A percentile compares a stretch with the other conserved stretches of the same genome.
phyloP scores from a whole-genome alignment of 257 asterid genomes.

The Solanum tacnaense region DNA sequence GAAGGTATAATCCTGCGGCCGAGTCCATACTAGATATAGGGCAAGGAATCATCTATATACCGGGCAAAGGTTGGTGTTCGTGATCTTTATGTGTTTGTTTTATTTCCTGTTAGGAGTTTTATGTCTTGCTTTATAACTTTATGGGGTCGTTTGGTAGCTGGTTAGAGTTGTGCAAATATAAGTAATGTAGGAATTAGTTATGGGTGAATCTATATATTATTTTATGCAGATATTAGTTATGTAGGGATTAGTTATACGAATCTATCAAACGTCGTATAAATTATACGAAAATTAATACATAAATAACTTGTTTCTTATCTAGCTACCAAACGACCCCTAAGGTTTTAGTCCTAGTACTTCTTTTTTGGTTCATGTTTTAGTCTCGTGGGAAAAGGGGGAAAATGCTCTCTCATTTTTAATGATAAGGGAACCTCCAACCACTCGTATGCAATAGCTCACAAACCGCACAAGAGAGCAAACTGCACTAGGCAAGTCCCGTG shows the following conservation, averaged over 20 bases:
- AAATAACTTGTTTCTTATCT: no score
- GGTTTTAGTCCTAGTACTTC: not conserved
- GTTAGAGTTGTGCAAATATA: not conserved
- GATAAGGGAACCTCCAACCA: not conserved
- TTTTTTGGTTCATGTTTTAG: not conserved
- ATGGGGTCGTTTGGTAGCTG: not conserved
- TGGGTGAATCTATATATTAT: not conserved
- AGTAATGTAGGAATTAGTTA: not conserved
- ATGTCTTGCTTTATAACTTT: not conserved
- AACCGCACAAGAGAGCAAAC: not conserved
- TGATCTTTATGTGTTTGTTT: not conserved
- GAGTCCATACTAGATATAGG: slow-evolving; percentile 28
- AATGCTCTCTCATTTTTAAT: not conserved
- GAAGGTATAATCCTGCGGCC: slow-evolving; percentile 45
- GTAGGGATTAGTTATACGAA: not conserved
- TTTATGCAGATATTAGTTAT: not conserved
- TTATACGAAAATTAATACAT: no score
- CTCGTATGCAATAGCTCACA: not conserved
- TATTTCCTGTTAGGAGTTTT: not conserved
- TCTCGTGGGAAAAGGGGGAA: not conserved
- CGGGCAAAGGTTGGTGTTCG: slow-evolving; percentile 53
- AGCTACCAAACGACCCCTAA: not conserved
- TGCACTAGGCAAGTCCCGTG: not conserved
- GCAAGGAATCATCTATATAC: slow-evolving; percentile 47
- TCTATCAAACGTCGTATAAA: no score